These are phyloP conservation scores for Juglanconis sp. DNA, from an alignment of 2,329 filamentous ascomycete species.

Conservation along the genomic window DNA sequence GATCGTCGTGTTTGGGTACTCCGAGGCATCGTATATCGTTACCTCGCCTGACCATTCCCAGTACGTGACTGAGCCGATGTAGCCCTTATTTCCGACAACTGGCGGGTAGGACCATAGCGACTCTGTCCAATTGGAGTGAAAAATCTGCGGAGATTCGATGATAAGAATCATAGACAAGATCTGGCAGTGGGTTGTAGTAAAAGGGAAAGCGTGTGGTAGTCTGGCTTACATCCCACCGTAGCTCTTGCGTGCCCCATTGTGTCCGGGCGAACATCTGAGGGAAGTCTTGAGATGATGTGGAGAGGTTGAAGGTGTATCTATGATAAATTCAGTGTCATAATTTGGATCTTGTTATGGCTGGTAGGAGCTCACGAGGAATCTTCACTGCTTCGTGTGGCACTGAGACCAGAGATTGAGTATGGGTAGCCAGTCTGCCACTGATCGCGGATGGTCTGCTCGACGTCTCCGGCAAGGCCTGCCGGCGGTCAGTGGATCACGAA, in stretches of 20 bases:
- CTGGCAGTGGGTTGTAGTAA: neutral
- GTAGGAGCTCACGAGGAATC: slow-evolving; percentile 20
- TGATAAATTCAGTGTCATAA: neutral
- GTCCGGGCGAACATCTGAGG: slow-evolving; percentile 20
- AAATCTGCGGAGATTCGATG: slow-evolving; percentile 19
- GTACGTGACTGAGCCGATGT: slow-evolving; percentile 9
- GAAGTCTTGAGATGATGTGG: slow-evolving; percentile 23
- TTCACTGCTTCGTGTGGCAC: neutral
- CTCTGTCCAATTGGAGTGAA: slow-evolving; percentile 23
- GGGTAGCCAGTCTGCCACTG: slow-evolving; percentile 15
- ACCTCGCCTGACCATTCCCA: slow-evolving; percentile 8
- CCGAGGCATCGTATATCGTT: slow-evolving; percentile 5
- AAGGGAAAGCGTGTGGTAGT: too few species aligned
- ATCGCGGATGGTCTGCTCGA: neutral
- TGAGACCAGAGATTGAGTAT: slow-evolving; percentile 9
- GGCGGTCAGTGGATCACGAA: neutral
- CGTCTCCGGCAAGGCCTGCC: neutral
- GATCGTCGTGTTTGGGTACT: neutral
- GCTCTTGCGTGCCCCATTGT: slow-evolving; percentile 24
- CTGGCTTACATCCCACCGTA: slow-evolving; percentile 26
- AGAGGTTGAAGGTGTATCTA: slow-evolving; percentile 27
- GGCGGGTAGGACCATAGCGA: slow-evolving; percentile 29
- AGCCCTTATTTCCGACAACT: slow-evolving; percentile 24
- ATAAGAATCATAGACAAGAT: neutral
- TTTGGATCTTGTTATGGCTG: too few species aligned